Conservation (phyloP, 1,284 basidiomycete genomes). For the Puccinia hordei region DNA sequence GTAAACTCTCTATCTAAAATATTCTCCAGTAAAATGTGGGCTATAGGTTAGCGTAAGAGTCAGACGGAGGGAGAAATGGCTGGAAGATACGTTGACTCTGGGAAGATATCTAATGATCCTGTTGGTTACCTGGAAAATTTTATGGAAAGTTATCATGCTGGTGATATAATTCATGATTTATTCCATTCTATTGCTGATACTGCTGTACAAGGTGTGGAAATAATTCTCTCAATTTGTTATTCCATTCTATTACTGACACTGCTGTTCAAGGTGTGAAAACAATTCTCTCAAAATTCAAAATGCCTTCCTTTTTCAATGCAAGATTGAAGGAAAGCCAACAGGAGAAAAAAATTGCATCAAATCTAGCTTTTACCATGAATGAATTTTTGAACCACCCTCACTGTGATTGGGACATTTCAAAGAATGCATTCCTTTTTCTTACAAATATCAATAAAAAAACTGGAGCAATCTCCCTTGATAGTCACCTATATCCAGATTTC, state of each 20-base stretch:
- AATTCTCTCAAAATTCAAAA: neutral
- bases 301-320: neutral
- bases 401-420: neutral
- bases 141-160: neutral
- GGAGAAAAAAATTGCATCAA: neutral
- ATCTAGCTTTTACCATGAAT: neutral
- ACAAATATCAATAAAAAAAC: neutral
- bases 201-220: neutral
- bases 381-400: constrained; percentile 13
- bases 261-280: neutral
- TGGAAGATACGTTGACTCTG: neutral
- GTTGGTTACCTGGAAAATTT: neutral
- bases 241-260: constrained; percentile 8
- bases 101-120: neutral
- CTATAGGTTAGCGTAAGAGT: neutral
- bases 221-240: neutral
- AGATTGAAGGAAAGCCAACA: neutral
- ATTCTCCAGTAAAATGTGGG: neutral
- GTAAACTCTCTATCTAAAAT: neutral
- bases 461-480: neutral
- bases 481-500: no score
- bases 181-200: constrained; percentile 14
- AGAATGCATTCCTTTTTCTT: neutral
- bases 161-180: neutral
- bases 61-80: constrained; percentile 8